phyloP scores from a whole-genome alignment of 1,284 basidiomycete genomes.

The Malassezia japonica region DNA sequence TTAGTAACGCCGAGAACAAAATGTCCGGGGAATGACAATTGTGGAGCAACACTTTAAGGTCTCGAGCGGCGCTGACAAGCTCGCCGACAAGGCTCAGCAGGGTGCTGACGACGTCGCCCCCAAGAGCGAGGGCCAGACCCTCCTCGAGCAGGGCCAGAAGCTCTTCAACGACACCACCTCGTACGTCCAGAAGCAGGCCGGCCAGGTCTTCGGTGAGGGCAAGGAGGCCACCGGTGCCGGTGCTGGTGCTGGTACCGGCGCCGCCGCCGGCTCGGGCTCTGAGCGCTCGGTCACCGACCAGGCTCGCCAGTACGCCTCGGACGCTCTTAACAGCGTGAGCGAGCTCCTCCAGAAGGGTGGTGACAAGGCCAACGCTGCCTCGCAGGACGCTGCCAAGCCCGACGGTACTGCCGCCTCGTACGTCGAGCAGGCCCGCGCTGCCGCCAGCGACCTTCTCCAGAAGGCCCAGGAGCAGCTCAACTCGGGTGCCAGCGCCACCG shows the following conservation, averaged over 20 bases:
- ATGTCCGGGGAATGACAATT: too few relatives aligned
- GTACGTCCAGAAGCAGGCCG: constrained; percentile 11
- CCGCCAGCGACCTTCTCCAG: constrained; percentile 3
- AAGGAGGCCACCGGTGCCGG: background rate
- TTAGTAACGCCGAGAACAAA: too few relatives aligned
- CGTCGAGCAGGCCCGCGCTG: constrained; percentile 5
- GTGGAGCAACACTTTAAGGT: too few relatives aligned
- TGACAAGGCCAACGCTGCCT: constrained; percentile 1
- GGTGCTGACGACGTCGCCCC: background rate
- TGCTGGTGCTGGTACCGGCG: too few relatives aligned
- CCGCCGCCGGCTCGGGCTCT: background rate
- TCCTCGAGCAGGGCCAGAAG: constrained; percentile 5
- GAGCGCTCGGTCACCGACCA: constrained; percentile 2
- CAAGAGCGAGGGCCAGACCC: background rate
- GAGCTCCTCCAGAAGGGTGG: constrained; percentile 5
- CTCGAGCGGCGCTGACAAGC: constrained; percentile 3
- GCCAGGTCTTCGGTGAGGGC: background rate
- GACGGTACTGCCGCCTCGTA: background rate
- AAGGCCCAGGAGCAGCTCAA: constrained; percentile 15
- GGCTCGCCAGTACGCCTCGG: constrained; percentile 14
- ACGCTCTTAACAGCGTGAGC: constrained; percentile 12
- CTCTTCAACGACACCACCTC: background rate
- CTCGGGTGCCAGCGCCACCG: background rate
- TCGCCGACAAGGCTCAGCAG: background rate
- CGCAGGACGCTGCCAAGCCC: background rate